Evolutionary conservation across 2,329 filamentous ascomycete genomes (phyloP), one percentile per base, ranked within the genome.

Genomic region (Calonectria pseudoreteaudii): DNA sequence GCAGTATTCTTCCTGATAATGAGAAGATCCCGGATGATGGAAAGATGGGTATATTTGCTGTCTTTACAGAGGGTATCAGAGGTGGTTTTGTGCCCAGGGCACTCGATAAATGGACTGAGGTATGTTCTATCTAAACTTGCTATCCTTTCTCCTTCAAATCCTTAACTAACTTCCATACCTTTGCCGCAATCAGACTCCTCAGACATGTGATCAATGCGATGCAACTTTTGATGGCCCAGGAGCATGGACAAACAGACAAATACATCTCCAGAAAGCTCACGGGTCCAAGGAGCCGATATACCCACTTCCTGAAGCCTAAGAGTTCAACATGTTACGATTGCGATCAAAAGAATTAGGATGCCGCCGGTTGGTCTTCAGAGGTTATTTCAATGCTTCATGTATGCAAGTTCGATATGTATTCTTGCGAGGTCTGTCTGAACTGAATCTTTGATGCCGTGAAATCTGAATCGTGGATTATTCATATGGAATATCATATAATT

Each of bases 271-370:
- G 47, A 23, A 26, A 50, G n/a, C 10, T 50, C 47, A 50, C 47
- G 47, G 47, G 47, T 50, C 47, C 47, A 50, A 50, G 13, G 47
- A 50, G 47, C 47, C 47, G 47, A 50, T 50, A 13, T 50, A 50
- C 47, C 47, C n/a, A 69, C 72, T 34, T 62, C 53, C 13, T 69
- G 73, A 13, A 53, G 3, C 28, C 74, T 49, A n/a, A 50, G n/a
- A 50, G 4, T 14, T 50, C 10, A 3, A 50, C 6, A 50, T 28
- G n/a, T 26, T 10, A 50, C 47, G 10, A 28, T 28, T 50, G 13
- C 47, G 5, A 50, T 14, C 23, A 26, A 50, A 10, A 2, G 9
- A 36, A 36, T 36, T 9, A 10, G 11, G 34, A 10, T 49, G 20
- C 44, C 20, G 20, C 44, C 26, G 44, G 4, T 49, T 49, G 44